phyloP scores from a whole-genome alignment of 202 grass and related monocot species.

The Carex arenaria region DNA sequence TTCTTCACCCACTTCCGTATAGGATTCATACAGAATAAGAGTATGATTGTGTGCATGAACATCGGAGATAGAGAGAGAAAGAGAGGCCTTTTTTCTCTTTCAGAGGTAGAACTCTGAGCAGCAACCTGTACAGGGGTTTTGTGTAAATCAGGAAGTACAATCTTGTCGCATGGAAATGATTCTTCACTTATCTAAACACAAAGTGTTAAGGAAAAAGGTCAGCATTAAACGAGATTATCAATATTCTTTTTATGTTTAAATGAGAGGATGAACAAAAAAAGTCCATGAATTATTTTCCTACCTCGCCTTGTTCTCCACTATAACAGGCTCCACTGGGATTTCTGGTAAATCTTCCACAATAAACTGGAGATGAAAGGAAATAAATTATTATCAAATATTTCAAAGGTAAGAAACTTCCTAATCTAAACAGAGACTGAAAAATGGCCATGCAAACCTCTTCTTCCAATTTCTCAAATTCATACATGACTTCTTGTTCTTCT shows the following conservation, averaged over 20 bases:
- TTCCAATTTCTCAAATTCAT: conserved; percentile 94
- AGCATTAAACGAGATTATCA: conserved; percentile 11
- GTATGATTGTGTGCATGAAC: not conserved
- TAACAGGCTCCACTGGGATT: conserved; percentile 17
- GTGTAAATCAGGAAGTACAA: conserved; percentile 90
- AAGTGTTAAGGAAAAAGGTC: conserved; percentile 17
- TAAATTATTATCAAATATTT: conserved; percentile 19
- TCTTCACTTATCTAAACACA: conserved; percentile 36
- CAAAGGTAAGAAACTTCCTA: conserved; percentile 15
- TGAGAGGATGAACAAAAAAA: conserved; percentile 40
- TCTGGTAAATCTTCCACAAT: conserved; percentile 26
- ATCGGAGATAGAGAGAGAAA: conserved; percentile 18
- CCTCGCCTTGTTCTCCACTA: conserved; percentile 13
- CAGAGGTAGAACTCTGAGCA: conserved; percentile 33
- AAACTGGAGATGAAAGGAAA: conserved; percentile 7
- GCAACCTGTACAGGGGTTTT: conserved; percentile 36
- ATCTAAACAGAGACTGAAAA: conserved; percentile 12
- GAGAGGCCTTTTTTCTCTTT: conserved; percentile 66
- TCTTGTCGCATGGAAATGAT: conserved; percentile 32
- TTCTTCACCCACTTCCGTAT: not conserved
- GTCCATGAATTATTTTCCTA: not conserved
- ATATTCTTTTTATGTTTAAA: not conserved
- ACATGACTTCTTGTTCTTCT: conserved; percentile 93
- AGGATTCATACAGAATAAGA: not conserved
- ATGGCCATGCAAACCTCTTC: conserved; percentile 54